phyloP scores from a whole-genome alignment of 2,329 filamentous ascomycete genomes.

The Penicillium decumbens region DNA sequence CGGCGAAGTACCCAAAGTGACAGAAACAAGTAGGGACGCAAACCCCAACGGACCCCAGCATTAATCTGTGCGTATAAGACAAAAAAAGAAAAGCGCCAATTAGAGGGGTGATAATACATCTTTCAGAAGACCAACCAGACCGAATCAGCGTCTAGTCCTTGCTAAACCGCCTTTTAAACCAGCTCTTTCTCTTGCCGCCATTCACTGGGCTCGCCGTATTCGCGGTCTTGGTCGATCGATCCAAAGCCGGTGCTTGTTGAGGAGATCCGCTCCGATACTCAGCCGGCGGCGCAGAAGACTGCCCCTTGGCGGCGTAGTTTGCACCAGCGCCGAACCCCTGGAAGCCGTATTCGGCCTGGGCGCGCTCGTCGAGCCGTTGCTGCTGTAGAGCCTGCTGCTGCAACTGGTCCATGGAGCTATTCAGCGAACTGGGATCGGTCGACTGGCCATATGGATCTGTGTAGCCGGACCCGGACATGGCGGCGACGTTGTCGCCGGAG shows the following conservation, averaged over 20 bases:
- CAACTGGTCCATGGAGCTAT: conserved; percentile 79
- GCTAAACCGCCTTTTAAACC: conserved; percentile 81
- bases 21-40: not conserved
- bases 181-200: conserved; percentile 77
- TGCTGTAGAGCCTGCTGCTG: conserved; percentile 21
- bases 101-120: conserved; percentile 10
- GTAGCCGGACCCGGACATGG: conserved; percentile 65
- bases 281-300: conserved; percentile 14
- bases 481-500: conserved; percentile 82
- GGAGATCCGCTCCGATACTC: conserved; percentile 20
- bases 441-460: conserved; percentile 71
- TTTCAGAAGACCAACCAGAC: not conserved
- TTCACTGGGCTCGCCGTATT: conserved; percentile 10
- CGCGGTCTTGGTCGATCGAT: conserved; percentile 17
- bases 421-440: conserved; percentile 89
- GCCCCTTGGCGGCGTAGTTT: conserved; percentile 32
- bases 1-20: conserved; percentile 1
- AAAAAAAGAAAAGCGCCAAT: conserved; percentile 4
- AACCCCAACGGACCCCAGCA: not conserved
- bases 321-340: conserved; percentile 46
- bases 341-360: conserved; percentile 61
- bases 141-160: conserved; percentile 25
- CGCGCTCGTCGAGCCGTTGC: conserved; percentile 37
- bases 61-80: not conserved
- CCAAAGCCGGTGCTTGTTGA: conserved; percentile 21